Conservation (phyloP, 768 basidiomycete species). For the Panaeolus cyanescens region DNA sequence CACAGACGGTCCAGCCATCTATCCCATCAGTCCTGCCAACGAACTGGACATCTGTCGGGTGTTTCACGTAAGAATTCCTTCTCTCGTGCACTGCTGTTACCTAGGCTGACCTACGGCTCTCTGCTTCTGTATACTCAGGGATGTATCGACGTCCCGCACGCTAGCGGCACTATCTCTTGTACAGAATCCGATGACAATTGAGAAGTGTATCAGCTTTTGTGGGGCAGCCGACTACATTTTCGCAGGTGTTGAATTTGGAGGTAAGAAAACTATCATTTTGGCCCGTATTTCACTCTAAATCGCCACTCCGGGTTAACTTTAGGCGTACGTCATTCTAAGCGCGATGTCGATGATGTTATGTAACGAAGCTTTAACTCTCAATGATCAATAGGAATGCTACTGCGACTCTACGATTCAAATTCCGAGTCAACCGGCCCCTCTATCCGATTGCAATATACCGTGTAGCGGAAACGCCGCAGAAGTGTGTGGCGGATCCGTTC, state of each 20-base stretch:
- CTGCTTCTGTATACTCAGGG: conserved; percentile 26
- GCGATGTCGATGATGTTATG: too few species aligned
- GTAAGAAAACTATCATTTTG: conserved; percentile 23
- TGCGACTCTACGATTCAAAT: conserved; percentile 59
- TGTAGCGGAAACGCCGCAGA: conserved; percentile 59
- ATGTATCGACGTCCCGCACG: conserved; percentile 49
- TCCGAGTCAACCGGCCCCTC: conserved; percentile 43
- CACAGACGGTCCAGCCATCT: not conserved
- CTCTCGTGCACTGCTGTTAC: too few species aligned
- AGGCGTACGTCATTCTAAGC: conserved; percentile 1
- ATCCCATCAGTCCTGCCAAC: not conserved
- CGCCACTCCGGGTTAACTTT: not conserved
- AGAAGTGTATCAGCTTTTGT: conserved; percentile 41
- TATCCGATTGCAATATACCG: conserved; percentile 49
- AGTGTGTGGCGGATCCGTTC: conserved; percentile 53
- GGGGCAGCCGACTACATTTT: conserved; percentile 41
- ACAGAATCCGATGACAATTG: conserved; percentile 57
- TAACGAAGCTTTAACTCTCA: not conserved
- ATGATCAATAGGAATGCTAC: conserved; percentile 18
- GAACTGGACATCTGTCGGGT: conserved; percentile 50
- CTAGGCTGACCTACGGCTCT: too few species aligned
- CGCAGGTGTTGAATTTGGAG: conserved; percentile 67
- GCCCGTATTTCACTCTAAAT: not conserved
- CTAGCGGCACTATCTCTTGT: conserved; percentile 46
- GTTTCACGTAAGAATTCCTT: conserved; percentile 47